Conservation (phyloP, 73 alveolate species). For the Uronychia binucleata region DNA sequence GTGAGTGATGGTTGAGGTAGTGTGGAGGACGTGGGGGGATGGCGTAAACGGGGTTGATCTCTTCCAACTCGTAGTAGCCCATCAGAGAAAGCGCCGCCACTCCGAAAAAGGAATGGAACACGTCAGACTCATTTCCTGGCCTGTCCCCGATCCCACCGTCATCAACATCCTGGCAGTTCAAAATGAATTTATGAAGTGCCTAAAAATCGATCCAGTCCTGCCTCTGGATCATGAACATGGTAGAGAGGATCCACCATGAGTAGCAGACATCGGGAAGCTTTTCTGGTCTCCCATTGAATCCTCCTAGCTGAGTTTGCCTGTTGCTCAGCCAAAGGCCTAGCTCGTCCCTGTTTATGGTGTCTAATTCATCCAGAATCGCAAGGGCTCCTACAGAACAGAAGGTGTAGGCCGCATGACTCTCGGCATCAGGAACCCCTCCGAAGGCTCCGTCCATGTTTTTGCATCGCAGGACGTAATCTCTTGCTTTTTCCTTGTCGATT, state of each 20-base stretch:
- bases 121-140: slow-evolving; percentile 96
- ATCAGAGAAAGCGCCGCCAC: slow-evolving; percentile 91
- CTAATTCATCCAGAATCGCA: slow-evolving; percentile 79
- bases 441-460: slow-evolving; percentile 96
- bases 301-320: slow-evolving; percentile 94
- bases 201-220: slow-evolving; percentile 76
- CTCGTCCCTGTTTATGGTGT: slow-evolving; percentile 82
- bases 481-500: slow-evolving; percentile 80
- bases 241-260: slow-evolving; percentile 97
- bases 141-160: slow-evolving; percentile 98
- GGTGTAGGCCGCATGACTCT: slow-evolving; percentile 96
- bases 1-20: too few species aligned
- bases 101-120: slow-evolving; percentile 97
- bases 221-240: slow-evolving; percentile 87
- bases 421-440: slow-evolving; percentile 98
- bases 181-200: slow-evolving; percentile 75
- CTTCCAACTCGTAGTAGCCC: slow-evolving; percentile 67
- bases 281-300: slow-evolving; percentile 98
- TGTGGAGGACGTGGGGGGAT: slow-evolving; percentile 65
- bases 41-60: slow-evolving; percentile 91
- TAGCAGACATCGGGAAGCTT: slow-evolving; percentile 98
- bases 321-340: slow-evolving; percentile 95
- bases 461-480: slow-evolving; percentile 83
- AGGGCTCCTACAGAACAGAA: slow-evolving; percentile 92
- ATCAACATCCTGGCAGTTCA: slow-evolving; percentile 87